Conservation (phyloP, 805 yeast genomes). For the Yamadazyma endophytica region DNA sequence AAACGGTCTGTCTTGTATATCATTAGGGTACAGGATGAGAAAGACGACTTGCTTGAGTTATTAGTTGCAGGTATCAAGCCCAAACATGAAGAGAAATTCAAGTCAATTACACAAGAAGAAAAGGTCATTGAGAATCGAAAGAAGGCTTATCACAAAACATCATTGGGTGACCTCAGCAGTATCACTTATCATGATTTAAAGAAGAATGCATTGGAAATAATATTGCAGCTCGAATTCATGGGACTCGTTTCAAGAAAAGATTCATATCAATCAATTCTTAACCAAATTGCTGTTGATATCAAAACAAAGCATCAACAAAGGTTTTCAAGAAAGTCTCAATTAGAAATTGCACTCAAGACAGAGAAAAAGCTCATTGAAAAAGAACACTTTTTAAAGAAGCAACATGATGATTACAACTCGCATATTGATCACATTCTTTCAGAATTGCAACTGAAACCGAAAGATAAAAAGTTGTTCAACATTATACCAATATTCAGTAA, state of each 20-base stretch:
- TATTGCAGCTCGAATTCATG: slow-evolving; percentile 68
- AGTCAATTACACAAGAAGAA: slow-evolving; percentile 50
- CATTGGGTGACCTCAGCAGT: slow-evolving; percentile 46
- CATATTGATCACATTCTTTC: slow-evolving; percentile 44
- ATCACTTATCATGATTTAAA: slow-evolving; percentile 72
- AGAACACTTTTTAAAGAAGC: slow-evolving; percentile 41
- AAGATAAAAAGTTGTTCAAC: slow-evolving; percentile 45
- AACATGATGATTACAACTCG: slow-evolving; percentile 42
- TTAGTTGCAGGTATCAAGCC: slow-evolving; percentile 63
- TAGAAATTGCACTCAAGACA: slow-evolving; percentile 38
- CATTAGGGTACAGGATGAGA: slow-evolving; percentile 77
- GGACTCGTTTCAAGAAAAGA: slow-evolving; percentile 63
- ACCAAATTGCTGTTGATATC: slow-evolving; percentile 82
- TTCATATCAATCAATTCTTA: slow-evolving; percentile 73
- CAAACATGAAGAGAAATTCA: slow-evolving; percentile 65
- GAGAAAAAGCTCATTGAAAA: slow-evolving; percentile 41
- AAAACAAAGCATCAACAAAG: slow-evolving; percentile 43
- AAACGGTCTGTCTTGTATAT: slow-evolving; percentile 81
- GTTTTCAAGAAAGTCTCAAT: slow-evolving; percentile 36
- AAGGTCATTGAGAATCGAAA: slow-evolving; percentile 29
- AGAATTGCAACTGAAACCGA: slow-evolving; percentile 41
- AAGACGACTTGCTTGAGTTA: slow-evolving; percentile 62
- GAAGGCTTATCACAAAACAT: slow-evolving; percentile 41
- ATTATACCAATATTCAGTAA: slow-evolving; percentile 57
- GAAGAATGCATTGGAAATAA: slow-evolving; percentile 65